phyloP scores from a whole-genome alignment of 306 rosid genomes.

The Quercus bicolor region DNA sequence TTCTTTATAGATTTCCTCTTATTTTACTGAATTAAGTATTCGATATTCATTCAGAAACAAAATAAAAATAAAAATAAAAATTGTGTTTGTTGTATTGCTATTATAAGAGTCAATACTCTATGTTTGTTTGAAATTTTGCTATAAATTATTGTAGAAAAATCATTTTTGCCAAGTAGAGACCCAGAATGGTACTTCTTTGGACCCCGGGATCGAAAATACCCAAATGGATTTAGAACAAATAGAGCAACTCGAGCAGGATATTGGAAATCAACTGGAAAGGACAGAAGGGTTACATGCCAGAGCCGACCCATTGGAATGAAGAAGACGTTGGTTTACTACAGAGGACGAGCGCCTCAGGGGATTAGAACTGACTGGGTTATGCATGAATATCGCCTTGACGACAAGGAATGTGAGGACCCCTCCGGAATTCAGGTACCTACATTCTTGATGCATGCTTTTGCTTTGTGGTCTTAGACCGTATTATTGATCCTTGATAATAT shows the following conservation, averaged over 20 bases:
- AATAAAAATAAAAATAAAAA: too few species aligned
- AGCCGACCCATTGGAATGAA: slow-evolving; percentile 91
- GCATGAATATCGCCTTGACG: slow-evolving; percentile 97
- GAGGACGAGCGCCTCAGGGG: slow-evolving; percentile 99
- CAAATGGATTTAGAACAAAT: slow-evolving; percentile 91
- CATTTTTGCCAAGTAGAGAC: slow-evolving; percentile 92
- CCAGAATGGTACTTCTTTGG: slow-evolving; percentile 99
- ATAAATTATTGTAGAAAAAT: slow-evolving; percentile 53
- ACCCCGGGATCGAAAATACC: slow-evolving; percentile 89
- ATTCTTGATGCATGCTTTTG: too few species aligned
- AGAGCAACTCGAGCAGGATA: slow-evolving; percentile 97
- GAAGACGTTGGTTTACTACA: slow-evolving; percentile 90
- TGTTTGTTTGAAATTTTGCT: not conserved
- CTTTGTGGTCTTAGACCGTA: too few species aligned
- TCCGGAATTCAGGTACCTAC: slow-evolving; percentile 64
- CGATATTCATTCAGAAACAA: too few species aligned
- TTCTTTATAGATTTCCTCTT: too few species aligned
- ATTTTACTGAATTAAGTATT: too few species aligned
- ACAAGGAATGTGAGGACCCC: slow-evolving; percentile 68
- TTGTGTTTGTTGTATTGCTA: too few species aligned
- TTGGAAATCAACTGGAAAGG: slow-evolving; percentile 97
- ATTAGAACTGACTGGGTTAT: slow-evolving; percentile 95
- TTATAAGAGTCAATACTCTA: not conserved
- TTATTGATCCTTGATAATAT: too few species aligned
- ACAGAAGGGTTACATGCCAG: slow-evolving; percentile 67